A percentile compares a stretch with the other conserved stretches of the same genome.
Evolutionary conservation across 495 filamentous ascomycete genomes (phyloP).

Genomic region (Annulohypoxylon maeteangense): DNA sequence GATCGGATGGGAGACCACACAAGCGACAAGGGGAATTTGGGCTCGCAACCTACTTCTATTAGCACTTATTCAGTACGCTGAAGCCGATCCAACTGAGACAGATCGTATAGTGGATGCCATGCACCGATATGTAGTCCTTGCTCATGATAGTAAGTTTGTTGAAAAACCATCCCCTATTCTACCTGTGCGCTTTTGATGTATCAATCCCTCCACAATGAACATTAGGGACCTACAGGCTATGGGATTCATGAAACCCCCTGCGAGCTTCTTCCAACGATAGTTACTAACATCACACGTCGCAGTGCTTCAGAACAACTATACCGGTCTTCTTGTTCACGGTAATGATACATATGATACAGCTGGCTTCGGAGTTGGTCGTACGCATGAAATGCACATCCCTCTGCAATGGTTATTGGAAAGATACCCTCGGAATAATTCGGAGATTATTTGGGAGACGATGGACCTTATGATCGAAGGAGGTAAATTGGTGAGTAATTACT

Average conservation of each 20-base stretch:
- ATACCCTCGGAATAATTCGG: constrained; percentile 40
- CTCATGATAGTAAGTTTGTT: constrained; percentile 54
- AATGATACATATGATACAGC: constrained; percentile 32
- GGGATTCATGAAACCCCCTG: neutral
- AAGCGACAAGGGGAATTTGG: constrained; percentile 62
- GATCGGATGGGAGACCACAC: constrained; percentile 66
- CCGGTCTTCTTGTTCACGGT: constrained; percentile 31
- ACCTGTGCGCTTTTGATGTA: neutral
- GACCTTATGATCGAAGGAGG: constrained; percentile 37
- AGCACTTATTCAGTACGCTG: constrained; percentile 55
- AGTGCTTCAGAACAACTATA: constrained; percentile 46
- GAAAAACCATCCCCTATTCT: neutral
- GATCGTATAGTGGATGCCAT: constrained; percentile 51
- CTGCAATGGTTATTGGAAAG: constrained; percentile 66
- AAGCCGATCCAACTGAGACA: constrained; percentile 56
- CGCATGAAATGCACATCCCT: constrained; percentile 48
- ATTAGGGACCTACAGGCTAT: neutral
- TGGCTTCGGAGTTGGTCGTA: constrained; percentile 37
- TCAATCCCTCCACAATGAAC: neutral
- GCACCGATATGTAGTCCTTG: constrained; percentile 52
- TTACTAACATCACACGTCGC: neutral
- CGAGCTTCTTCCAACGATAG: neutral
- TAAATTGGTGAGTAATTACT: constrained; percentile 5
- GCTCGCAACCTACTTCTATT: constrained; percentile 61
- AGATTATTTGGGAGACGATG: constrained; percentile 50